A percentile compares a stretch with the other conserved stretches of the same genome.
phyloP scores from a whole-genome alignment of 768 basidiomycete genomes.

The Boletus edulis region DNA sequence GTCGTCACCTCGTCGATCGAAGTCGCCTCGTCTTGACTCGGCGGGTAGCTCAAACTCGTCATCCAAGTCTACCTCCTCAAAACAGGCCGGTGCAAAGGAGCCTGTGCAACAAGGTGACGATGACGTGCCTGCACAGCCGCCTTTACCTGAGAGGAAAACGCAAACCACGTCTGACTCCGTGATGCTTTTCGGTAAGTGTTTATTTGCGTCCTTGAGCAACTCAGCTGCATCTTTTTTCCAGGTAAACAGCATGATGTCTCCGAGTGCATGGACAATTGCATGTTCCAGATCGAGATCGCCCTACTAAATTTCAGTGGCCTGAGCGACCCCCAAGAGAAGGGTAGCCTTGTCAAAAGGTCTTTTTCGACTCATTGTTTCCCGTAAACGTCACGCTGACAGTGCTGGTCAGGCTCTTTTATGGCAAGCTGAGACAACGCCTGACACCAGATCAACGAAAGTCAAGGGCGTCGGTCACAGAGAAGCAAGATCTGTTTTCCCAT shows the following conservation, averaged over 20 bases:
- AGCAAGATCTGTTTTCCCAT: constrained; percentile 91
- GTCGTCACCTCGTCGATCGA: constrained; percentile 35
- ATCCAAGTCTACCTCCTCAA: constrained; percentile 18
- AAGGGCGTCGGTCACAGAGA: constrained; percentile 67
- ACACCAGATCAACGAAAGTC: constrained; percentile 38
- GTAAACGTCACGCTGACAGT: constrained; percentile 1
- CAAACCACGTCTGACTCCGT: constrained; percentile 61
- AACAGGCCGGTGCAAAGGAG: constrained; percentile 34
- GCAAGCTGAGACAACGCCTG: constrained; percentile 73
- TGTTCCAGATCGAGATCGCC: constrained; percentile 97
- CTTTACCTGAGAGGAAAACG: constrained; percentile 54
- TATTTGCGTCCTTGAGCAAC: background rate
- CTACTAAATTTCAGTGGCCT: constrained; percentile 64
- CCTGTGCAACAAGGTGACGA: constrained; percentile 19
- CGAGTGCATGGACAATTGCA: constrained; percentile 99
- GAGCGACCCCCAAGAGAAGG: constrained; percentile 47
- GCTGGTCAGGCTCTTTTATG: constrained; percentile 74
- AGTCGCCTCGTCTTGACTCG: constrained; percentile 32
- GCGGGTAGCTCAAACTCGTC: constrained; percentile 31
- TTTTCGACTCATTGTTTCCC: background rate
- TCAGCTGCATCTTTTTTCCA: constrained; percentile 27
- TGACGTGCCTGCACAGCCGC: constrained; percentile 44
- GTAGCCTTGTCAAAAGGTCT: constrained; percentile 84
- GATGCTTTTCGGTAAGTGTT: constrained; percentile 83
- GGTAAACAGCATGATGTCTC: constrained; percentile 97